Conservation (phyloP, 495 filamentous ascomycete genomes). For the Xylaria intraflava region DNA sequence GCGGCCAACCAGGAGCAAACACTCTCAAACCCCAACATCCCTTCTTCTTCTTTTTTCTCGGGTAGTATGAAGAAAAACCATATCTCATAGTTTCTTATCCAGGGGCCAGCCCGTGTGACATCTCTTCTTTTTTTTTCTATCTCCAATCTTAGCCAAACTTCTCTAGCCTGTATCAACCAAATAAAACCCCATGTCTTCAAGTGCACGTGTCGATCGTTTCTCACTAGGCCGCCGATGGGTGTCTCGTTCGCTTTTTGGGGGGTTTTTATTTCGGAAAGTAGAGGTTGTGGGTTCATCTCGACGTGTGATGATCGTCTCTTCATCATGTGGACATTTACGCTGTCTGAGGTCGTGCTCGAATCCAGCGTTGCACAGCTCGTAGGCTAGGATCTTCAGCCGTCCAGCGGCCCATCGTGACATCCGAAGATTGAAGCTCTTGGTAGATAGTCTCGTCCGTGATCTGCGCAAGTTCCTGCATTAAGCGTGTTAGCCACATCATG, state of each 20-base stretch:
- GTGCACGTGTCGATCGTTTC: not conserved
- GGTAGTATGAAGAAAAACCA: too few species aligned
- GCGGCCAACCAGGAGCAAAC: slow-evolving; percentile 6
- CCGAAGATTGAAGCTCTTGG: slow-evolving; percentile 56
- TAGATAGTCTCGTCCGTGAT: slow-evolving; percentile 64
- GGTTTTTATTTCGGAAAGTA: not conserved
- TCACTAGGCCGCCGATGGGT: not conserved
- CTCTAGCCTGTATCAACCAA: not conserved
- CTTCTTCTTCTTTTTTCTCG: too few species aligned
- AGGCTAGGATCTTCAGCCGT: slow-evolving; percentile 62
- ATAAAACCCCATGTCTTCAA: not conserved
- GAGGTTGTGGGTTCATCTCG: not conserved
- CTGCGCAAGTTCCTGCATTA: slow-evolving; percentile 55
- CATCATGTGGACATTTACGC: slow-evolving; percentile 12
- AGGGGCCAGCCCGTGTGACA: not conserved
- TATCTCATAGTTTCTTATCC: not conserved
- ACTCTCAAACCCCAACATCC: too few species aligned
- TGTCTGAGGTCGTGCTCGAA: slow-evolving; percentile 36
- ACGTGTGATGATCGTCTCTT: not conserved
- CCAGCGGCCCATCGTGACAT: slow-evolving; percentile 65
- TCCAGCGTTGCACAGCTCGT: slow-evolving; percentile 45
- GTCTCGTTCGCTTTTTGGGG: not conserved
- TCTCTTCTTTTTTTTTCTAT: too few species aligned
- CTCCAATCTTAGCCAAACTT: not conserved
- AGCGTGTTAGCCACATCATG: slow-evolving; percentile 12